These are phyloP conservation scores for Bothriochloa decipiens DNA, from an alignment of 176 grass and related monocot genomes.

Conservation along the genomic window DNA sequence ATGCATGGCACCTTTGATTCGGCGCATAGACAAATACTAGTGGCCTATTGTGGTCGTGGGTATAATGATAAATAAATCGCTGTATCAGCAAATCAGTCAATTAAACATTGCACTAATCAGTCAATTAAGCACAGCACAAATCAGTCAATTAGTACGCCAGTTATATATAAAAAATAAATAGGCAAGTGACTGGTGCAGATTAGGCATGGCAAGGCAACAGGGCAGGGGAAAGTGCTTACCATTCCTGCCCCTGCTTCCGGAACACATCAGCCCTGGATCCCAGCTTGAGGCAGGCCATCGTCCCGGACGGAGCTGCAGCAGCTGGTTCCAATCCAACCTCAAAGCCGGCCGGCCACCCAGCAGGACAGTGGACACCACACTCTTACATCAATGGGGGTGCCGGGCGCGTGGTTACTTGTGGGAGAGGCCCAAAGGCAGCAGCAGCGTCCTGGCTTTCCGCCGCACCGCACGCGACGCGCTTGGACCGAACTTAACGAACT, in stretches of 20 bases:
- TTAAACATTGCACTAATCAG: background rate
- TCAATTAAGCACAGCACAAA: background rate
- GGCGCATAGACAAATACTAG: conserved; percentile 23
- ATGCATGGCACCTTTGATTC: conserved; percentile 26
- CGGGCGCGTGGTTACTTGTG: background rate
- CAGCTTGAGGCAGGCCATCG: conserved; percentile 73
- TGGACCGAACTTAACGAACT: background rate
- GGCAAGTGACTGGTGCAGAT: background rate
- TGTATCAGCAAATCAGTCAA: conserved; percentile 3
- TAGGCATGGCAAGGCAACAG: conserved; percentile 36
- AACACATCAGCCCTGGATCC: conserved; percentile 75
- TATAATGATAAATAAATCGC: background rate
- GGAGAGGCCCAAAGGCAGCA: conserved; percentile 31
- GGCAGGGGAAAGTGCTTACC: conserved; percentile 55
- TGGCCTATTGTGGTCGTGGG: background rate
- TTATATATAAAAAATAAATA: background rate
- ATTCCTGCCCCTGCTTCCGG: conserved; percentile 67
- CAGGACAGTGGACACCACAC: background rate
- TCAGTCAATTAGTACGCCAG: background rate
- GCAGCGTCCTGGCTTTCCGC: conserved; percentile 13
- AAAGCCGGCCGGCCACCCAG: background rate
- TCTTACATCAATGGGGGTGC: conserved; percentile 29
- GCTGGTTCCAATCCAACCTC: conserved; percentile 8
- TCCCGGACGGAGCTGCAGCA: conserved; percentile 6
- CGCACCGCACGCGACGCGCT: conserved; percentile 6